Base-by-base conservation (phyloP, 768 basidiomycete genomes). In the Kwoniella shandongensis region DNA sequence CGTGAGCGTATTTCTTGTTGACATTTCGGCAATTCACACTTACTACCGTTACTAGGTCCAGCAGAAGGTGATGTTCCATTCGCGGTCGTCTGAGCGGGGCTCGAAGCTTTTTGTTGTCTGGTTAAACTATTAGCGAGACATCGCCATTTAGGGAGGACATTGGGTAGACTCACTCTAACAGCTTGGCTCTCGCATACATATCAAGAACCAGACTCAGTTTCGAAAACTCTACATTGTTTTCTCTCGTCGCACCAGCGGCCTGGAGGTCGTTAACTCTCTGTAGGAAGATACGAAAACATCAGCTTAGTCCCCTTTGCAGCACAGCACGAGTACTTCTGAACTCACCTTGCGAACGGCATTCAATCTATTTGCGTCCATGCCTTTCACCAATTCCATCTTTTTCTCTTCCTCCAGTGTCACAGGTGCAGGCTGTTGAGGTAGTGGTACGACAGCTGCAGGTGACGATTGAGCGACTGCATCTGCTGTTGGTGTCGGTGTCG, bases 171-270 rank as follows among this genome's bases (percentile, higher is more conserved):
- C 55, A 71, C 66, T 67, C 59, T 23, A 59, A 20, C 18, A 47
- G 39, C 38, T 63, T 67, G 6, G 61, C 63, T 40, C 57, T 54
- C 8, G 52, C 57, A 57, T 69, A 69, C 44, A 69, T 44, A 26
- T 72, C 66, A n/a, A 72, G 29, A 12, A 72, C 51, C 30, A 60
- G 56, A 6, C 54, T 41, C 40, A 72, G n/a, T 54, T 72, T 69
- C 23, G 38, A 44, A 1, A 59, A 27, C 49, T 69, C 67, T 13
- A 55, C 44, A 5, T 61, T 63, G 23, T 50, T 67, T 17, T 72
- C 67, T 47, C 49, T 67, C 6, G 65, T 66, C 15, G 57, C 54
- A 36, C 70, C 70, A 47, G 63, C 59, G 36, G 64, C 63, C 41
- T 59, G 58, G 6, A 72, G 53, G 18, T 72, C 70, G 15, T 25